A percentile compares a stretch with the other conserved stretches of the same genome.
Conservation (phyloP, 2,329 filamentous ascomycete genomes). For the Alternaria consortialis region DNA sequence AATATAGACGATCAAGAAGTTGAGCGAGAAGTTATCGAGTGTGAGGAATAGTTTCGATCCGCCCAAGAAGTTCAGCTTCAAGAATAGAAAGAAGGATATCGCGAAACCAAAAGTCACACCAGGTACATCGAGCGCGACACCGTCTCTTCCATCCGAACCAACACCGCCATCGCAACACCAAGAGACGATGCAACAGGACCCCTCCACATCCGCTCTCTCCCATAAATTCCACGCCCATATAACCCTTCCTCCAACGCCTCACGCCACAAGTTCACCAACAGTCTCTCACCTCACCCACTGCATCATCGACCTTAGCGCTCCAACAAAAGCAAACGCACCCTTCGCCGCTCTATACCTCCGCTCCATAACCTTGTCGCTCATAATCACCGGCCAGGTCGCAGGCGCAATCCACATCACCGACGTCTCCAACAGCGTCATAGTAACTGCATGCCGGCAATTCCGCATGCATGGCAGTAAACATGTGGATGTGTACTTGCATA, state of each 20-base stretch:
- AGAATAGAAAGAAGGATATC: constrained; percentile 62
- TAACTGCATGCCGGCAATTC: constrained; percentile 80
- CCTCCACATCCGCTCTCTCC: constrained; percentile 3
- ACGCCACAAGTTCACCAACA: constrained; percentile 76
- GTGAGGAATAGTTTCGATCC: constrained; percentile 71
- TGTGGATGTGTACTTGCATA: constrained; percentile 84
- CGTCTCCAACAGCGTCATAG: constrained; percentile 76
- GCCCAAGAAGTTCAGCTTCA: constrained; percentile 86
- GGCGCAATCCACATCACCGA: constrained; percentile 86
- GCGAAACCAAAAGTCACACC: constrained; percentile 35
- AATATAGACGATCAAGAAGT: constrained; percentile 75
- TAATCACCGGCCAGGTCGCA: constrained; percentile 79
- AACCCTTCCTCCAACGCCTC: constrained; percentile 74
- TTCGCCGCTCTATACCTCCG: constrained; percentile 78
- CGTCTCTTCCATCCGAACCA: constrained; percentile 22
- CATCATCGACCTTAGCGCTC: constrained; percentile 81
- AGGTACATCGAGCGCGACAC: background rate
- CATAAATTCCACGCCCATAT: constrained; percentile 65
- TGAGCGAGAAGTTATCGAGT: constrained; percentile 80
- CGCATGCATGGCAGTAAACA: constrained; percentile 87
- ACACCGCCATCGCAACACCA: constrained; percentile 46
- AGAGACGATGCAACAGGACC: constrained; percentile 1
- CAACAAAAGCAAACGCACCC: constrained; percentile 56
- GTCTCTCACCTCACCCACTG: constrained; percentile 74
- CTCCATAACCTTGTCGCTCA: constrained; percentile 72